phyloP scores from a whole-genome alignment of 352 stramenopile genomes.

The Phytopythium kandeliae region DNA sequence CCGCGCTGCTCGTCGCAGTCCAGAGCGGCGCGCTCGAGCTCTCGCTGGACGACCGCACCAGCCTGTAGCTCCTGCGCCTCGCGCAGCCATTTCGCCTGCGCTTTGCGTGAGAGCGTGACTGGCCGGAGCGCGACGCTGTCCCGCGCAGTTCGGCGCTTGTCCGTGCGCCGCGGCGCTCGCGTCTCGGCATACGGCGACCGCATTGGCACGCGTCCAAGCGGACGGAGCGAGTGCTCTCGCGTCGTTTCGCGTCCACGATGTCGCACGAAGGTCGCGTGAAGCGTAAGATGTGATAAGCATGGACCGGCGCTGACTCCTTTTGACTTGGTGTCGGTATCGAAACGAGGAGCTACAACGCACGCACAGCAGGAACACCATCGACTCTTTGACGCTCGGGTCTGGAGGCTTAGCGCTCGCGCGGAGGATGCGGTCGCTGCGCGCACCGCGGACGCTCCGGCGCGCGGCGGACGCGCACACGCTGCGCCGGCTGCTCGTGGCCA shows the following conservation, averaged over 20 bases:
- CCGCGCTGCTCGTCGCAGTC: neutral
- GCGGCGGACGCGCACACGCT: slow-evolving; percentile 1
- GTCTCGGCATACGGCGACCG: no score
- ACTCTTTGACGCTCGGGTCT: no score
- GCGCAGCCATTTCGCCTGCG: slow-evolving; percentile 13
- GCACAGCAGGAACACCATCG: neutral
- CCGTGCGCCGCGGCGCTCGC: no score
- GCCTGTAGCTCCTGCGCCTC: slow-evolving; percentile 12
- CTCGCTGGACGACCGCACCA: neutral
- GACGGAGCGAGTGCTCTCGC: no score
- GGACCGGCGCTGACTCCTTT: neutral
- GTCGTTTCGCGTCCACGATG: no score
- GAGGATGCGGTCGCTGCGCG: no score
- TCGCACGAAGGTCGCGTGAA: no score
- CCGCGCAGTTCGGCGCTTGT: no score
- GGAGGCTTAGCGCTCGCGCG: neutral
- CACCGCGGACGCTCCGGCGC: neutral
- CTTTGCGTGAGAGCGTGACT: neutral
- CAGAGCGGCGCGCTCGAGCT: neutral
- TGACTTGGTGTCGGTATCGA: neutral
- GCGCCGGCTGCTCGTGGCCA: slow-evolving; percentile 17
- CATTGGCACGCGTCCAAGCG: no score
- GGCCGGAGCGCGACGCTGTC: neutral
- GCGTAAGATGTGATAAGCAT: no score
- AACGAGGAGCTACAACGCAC: neutral